phyloP scores from a whole-genome alignment of 208 protist species.

The Balamuthia mandrillaris region DNA sequence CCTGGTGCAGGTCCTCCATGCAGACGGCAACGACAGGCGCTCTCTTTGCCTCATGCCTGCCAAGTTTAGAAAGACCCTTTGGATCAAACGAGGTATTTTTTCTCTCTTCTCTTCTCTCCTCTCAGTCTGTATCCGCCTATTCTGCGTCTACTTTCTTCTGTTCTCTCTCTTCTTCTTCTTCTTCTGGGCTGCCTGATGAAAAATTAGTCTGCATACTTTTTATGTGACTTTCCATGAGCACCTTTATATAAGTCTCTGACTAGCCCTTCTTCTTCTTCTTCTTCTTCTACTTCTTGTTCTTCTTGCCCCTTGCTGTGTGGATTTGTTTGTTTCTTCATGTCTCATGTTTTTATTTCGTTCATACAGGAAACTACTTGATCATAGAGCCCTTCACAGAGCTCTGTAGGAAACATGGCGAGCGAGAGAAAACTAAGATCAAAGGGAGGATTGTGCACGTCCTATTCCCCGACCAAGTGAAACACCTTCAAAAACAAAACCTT shows the following conservation, averaged over 20 bases:
- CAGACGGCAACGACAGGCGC: neutral
- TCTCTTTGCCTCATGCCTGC: conserved; percentile 8
- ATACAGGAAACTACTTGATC: neutral
- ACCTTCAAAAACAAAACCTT: neutral
- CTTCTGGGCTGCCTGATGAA: no score
- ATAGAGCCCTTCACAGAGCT: conserved; percentile 21
- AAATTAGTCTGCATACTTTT: no score
- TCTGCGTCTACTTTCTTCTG: neutral
- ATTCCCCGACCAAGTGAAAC: conserved; percentile 4
- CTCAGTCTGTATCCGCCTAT: neutral
- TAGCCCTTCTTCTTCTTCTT: no score
- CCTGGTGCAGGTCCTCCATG: neutral
- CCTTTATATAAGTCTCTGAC: no score
- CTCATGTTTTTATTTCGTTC: no score
- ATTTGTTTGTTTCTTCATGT: neutral
- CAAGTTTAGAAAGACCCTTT: conserved; percentile 31
- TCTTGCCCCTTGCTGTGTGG: neutral
- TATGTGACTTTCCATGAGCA: no score
- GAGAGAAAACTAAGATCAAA: neutral
- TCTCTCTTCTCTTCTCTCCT: neutral
- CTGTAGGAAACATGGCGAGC: no score
- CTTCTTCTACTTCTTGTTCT: neutral
- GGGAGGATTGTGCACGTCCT: neutral
- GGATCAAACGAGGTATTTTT: neutral
- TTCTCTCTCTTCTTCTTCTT: neutral